A percentile compares a stretch with the other conserved stretches of the same genome.
phyloP scores from a whole-genome alignment of 805 yeast species.

The Cyberlindnera maritima region DNA sequence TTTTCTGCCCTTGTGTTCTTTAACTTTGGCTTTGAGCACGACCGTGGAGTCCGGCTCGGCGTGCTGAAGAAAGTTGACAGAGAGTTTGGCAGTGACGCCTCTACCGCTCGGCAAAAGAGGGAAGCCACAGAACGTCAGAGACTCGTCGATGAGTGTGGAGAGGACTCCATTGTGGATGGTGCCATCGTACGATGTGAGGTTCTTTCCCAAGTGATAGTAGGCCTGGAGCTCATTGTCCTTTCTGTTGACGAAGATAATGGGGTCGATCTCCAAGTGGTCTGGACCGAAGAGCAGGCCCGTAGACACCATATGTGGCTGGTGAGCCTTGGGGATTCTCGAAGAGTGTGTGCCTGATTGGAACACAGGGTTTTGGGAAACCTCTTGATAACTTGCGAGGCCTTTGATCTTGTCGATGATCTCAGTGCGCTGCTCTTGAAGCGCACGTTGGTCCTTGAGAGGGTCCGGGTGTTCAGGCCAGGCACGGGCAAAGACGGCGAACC shows the following conservation, averaged over 20 bases:
- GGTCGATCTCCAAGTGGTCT: slow-evolving; percentile 70
- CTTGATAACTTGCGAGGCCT: slow-evolving; percentile 27
- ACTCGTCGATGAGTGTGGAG: slow-evolving; percentile 80
- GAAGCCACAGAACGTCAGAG: slow-evolving; percentile 83
- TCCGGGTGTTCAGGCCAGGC: slow-evolving; percentile 26
- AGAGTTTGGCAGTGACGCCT: slow-evolving; percentile 85
- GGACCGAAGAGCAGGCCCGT: slow-evolving; percentile 71
- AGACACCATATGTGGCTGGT: slow-evolving; percentile 61
- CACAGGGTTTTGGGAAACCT: slow-evolving; percentile 23
- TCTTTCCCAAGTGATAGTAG: slow-evolving; percentile 69
- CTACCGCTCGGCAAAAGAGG: slow-evolving; percentile 71
- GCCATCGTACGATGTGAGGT: slow-evolving; percentile 65
- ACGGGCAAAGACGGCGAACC: slow-evolving; percentile 26
- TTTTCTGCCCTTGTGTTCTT: slow-evolving; percentile 71
- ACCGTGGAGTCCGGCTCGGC: slow-evolving; percentile 58
- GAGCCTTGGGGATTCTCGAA: slow-evolving; percentile 53
- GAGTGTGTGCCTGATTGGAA: slow-evolving; percentile 35
- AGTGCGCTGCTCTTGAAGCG: slow-evolving; percentile 24
- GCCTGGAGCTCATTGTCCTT: slow-evolving; percentile 53
- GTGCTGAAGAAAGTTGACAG: slow-evolving; percentile 54
- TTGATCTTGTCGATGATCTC: slow-evolving; percentile 29
- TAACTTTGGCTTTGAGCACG: slow-evolving; percentile 64
- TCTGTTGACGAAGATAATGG: slow-evolving; percentile 57
- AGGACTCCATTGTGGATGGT: slow-evolving; percentile 80
- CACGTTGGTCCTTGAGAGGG: slow-evolving; percentile 15